phyloP scores from a whole-genome alignment of 2,329 filamentous ascomycete genomes.

The Colletotrichum aenigma region DNA sequence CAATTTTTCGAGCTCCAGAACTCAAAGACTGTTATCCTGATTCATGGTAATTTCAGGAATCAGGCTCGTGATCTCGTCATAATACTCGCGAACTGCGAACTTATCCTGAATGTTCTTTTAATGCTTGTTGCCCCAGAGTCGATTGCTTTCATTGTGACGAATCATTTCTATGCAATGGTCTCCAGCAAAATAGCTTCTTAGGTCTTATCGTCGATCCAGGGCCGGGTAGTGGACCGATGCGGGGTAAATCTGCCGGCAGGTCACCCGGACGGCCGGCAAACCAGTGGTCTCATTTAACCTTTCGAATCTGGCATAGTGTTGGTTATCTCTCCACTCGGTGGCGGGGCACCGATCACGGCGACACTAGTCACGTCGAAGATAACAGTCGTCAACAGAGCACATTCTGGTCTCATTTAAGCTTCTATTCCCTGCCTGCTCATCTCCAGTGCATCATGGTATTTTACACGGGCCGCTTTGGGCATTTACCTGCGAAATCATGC shows the following conservation, averaged over 20 bases:
- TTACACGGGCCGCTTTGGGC: neutral
- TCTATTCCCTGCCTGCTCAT: neutral
- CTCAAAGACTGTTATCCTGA: too few relatives aligned
- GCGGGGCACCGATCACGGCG: neutral
- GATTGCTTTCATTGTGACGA: neutral
- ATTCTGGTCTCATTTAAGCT: neutral
- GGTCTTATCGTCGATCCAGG: neutral
- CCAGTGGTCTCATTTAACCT: slow-evolving; percentile 1
- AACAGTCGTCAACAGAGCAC: neutral
- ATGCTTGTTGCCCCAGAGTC: neutral
- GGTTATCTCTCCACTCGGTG: neutral
- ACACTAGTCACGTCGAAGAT: neutral
- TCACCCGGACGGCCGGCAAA: neutral
- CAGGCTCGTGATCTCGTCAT: neutral
- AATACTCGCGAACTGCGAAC: neutral
- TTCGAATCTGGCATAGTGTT: neutral
- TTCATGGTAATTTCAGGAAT: neutral
- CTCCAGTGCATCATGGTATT: neutral
- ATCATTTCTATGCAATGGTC: neutral
- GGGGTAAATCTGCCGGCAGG: neutral
- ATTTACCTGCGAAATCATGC: neutral
- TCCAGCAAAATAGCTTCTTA: neutral
- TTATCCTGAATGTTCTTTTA: neutral
- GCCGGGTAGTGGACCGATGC: neutral
- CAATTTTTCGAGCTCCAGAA: too few relatives aligned